A percentile compares a stretch with the other conserved stretches of the same genome.
These are phyloP conservation scores for Camellia lanceoleosa DNA, from an alignment of 148 eudicot species.

Conservation along the genomic window DNA sequence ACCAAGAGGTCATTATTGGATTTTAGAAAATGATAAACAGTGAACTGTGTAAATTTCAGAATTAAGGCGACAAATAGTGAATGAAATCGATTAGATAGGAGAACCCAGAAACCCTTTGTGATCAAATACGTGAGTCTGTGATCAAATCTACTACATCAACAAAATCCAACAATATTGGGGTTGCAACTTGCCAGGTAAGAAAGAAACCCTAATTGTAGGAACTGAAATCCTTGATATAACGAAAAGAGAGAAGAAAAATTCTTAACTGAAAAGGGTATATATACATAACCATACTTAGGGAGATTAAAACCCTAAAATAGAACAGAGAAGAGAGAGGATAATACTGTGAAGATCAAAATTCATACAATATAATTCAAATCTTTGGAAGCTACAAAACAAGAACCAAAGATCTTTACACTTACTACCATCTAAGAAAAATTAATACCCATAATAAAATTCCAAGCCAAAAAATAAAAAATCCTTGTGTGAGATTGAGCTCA, in stretches of 20 bases:
- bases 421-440: background rate
- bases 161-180: background rate
- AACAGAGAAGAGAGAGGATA: background rate
- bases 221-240: conserved; percentile 25
- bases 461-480: background rate
- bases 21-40: background rate
- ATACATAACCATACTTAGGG: background rate
- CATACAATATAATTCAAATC: background rate
- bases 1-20: background rate
- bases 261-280: conserved; percentile 9
- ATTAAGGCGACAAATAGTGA: no score
- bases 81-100: background rate
- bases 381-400: background rate
- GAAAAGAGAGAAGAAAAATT: conserved; percentile 8
- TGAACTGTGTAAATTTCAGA: background rate
- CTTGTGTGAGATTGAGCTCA: background rate
- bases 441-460: conserved; percentile 3
- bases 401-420: background rate
- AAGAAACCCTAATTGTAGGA: conserved; percentile 15
- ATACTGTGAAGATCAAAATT: background rate
- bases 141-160: background rate
- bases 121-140: background rate
- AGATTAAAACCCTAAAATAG: conserved; percentile 3
- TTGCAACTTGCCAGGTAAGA: background rate
- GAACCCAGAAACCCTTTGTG: conserved; percentile 9